These are phyloP conservation scores for Fusarium secorum DNA, from an alignment of 2,329 filamentous ascomycete species.

Conservation along the genomic window DNA sequence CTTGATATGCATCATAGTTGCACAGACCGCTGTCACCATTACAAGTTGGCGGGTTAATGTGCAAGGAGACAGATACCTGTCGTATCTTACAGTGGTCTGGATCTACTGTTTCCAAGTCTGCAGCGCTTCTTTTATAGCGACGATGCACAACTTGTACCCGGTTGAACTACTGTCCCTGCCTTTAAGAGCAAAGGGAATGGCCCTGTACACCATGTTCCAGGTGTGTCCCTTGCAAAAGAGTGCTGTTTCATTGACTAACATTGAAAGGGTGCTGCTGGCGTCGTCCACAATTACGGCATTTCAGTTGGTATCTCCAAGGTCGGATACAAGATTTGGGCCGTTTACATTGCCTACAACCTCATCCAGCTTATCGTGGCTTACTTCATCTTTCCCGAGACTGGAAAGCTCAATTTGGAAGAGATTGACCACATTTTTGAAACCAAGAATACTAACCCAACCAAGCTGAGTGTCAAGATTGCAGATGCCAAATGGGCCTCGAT, in stretches of 20 bases:
- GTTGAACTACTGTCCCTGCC: slow-evolving; percentile 35
- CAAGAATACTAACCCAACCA: slow-evolving; percentile 14
- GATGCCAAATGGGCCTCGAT: slow-evolving; percentile 23
- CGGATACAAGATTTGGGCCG: slow-evolving; percentile 37
- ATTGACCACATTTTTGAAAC: slow-evolving; percentile 40
- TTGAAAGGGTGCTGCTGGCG: slow-evolving; percentile 28
- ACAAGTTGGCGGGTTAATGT: slow-evolving; percentile 28
- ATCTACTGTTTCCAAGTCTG: slow-evolving; percentile 37
- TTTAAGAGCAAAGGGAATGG: slow-evolving; percentile 37
- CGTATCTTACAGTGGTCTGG: slow-evolving; percentile 31
- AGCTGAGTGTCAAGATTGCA: slow-evolving; percentile 22
- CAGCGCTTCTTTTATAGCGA: slow-evolving; percentile 37
- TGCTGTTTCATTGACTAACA: rapidly evolving
- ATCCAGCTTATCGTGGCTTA: slow-evolving; percentile 30
- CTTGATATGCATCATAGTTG: slow-evolving; percentile 25
- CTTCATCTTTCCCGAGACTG: slow-evolving; percentile 35
- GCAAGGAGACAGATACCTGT: neutral
- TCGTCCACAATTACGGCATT: slow-evolving; percentile 37
- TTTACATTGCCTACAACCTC: slow-evolving; percentile 35
- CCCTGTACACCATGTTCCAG: slow-evolving; percentile 37
- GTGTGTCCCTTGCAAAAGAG: neutral
- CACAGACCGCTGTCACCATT: slow-evolving; percentile 35
- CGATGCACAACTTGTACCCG: slow-evolving; percentile 38
- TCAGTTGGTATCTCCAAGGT: slow-evolving; percentile 30
- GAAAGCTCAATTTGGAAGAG: slow-evolving; percentile 35